phyloP scores from a whole-genome alignment of 495 filamentous ascomycete species.

The Podospora pseudopauciseta region DNA sequence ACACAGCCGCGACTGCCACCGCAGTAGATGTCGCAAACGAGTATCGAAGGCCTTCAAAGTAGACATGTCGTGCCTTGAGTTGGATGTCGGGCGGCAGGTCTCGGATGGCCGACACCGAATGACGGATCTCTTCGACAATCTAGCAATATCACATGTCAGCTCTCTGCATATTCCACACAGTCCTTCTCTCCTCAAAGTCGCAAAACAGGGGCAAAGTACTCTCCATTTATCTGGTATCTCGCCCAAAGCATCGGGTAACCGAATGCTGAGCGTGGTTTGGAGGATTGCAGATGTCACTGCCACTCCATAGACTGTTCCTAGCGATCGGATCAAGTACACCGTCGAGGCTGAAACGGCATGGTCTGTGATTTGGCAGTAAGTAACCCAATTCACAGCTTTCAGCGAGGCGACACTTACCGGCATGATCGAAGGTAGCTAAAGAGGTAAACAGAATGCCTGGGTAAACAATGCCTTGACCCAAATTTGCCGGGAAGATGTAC shows the following conservation, averaged over 20 bases:
- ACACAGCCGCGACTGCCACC: conserved; percentile 49
- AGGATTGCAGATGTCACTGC: conserved; percentile 60
- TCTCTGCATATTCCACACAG: too few relatives aligned
- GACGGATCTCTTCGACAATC: conserved; percentile 59
- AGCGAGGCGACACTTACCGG: conserved; percentile 39
- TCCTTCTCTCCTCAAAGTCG: background rate
- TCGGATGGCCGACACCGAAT: conserved; percentile 55
- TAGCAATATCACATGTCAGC: conserved; percentile 22
- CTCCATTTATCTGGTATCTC: conserved; percentile 64
- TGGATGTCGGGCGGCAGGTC: conserved; percentile 56
- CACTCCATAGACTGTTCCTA: conserved; percentile 63
- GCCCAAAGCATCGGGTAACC: conserved; percentile 54
- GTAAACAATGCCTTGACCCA: conserved; percentile 63
- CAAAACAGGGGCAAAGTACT: conserved; percentile 48
- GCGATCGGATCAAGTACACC: conserved; percentile 59
- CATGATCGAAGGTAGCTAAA: conserved; percentile 59
- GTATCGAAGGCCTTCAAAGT: conserved; percentile 54
- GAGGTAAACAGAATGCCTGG: conserved; percentile 61
- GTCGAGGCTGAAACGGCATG: conserved; percentile 63
- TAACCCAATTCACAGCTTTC: background rate
- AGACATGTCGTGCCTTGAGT: conserved; percentile 56
- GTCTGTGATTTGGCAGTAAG: conserved; percentile 36
- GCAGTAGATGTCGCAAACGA: conserved; percentile 53
- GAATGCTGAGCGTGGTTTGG: conserved; percentile 58
- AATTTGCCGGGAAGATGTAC: conserved; percentile 60